Evolutionary conservation across 2,329 filamentous ascomycete species (phyloP), one percentile per base, ranked within the genome.

Genomic region (Hirsutella rhossiliensis): DNA sequence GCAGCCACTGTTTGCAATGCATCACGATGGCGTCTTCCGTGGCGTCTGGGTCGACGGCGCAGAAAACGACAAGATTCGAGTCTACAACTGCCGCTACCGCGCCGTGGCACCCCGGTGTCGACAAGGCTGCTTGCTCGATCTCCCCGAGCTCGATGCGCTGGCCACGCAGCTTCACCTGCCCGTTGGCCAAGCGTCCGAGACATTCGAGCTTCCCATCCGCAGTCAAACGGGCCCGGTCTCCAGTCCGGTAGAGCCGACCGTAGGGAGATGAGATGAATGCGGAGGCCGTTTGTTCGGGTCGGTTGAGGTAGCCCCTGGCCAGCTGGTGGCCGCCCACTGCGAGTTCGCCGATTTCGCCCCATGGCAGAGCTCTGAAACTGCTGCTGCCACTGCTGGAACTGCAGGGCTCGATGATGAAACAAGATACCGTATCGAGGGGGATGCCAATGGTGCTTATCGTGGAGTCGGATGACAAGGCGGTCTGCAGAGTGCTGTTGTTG

Each of bases 121-220:
- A 75, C 38, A 82, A 69, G 3, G 81, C 71, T 1, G 77, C 82
- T 51, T 86, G 77, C 56, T 90, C 85, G 18, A 88, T 71, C 55
- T 89, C 87, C 0, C 84, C 84, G 5, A 92, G 74, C 55, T 92
- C 84, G 42, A 94, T 75, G 41, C 87, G 73, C 61, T 94, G 88
- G 1, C 88, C 88, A 43, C 87, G 76, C 8, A 95, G 69, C 62
- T 95, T 95, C 42, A 95, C 80, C 60, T 96, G 89, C 0, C 86
- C 87, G 41, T 78, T 77, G 2, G 76, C 75, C 12, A 95, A 80
- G 11, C 89, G 80, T 0, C 89, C 89, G 30, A 89, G 71, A 55
- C 86, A 94, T 58, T 94, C 84, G n/a, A 96, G 69, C 0, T 72
- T 76, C 1, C 87, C 86, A 47, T 84, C 71, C 0, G 69, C 52